Base-by-base conservation (phyloP, 2,329 filamentous ascomycete species). In the Penicillium freii region DNA sequence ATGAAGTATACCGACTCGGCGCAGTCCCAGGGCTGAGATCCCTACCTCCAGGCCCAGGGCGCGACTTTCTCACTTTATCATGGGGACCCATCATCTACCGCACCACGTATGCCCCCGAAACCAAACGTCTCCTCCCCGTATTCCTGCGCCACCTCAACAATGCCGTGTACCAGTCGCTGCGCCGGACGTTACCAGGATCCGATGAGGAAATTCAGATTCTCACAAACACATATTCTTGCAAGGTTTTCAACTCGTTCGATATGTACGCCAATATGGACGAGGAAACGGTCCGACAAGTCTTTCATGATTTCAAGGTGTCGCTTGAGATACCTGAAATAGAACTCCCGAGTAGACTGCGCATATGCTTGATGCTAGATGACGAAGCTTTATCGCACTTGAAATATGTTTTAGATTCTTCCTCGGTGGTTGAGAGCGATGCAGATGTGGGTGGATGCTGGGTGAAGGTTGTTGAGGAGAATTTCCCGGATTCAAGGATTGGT, bases 71-170 rank as follows among this genome's bases (percentile, higher is more conserved):
- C 17, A 62, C 62, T 9, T 52, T 70, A 2, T 68, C 67, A 49
- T 72, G 69, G 69, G 69, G 69, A 4, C 69, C 68, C 8, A 48
- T 71, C 17, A 49, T 71, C 29, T 72, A 68, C 46, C 63, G 65
- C 40, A 70, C 68, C 2, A 64, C 60, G n/a, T 71, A 71, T 48
- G 61, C 61, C 0, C 57, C 69, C 4, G 66, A 66, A 23, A 65
- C 64, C 4, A 54, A 69, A 47, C 62, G 60, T 9, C 71, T 91
- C 84, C 9, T 86, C 81, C 73, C 81, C 86, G 3, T 82, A 63
- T 58, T 69, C 74, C 6, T 75, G 66, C 33, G 81, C 75, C 36
- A 82, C 80, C 57, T 83, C 79, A 21, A 90, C 74, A 13, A 90
- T 81, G 53, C 90, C 80, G 71, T 90, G 13, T 56, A 56, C 33